Evolutionary conservation across 2,329 filamentous ascomycete genomes (phyloP).

Genomic region (Cercospora brassicicola): DNA sequence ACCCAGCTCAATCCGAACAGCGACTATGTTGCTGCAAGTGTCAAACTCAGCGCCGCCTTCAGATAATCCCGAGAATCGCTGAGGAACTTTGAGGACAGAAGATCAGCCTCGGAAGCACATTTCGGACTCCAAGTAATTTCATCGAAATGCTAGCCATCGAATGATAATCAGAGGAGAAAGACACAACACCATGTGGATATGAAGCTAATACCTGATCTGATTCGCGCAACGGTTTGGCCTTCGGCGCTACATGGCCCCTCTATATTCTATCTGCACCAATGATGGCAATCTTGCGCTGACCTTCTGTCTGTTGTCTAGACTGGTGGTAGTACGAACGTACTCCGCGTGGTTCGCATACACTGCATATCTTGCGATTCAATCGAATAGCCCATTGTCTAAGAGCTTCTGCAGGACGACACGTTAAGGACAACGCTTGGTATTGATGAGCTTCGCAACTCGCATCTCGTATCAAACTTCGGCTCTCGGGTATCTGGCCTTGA

Average conservation of each 20-base stretch:
- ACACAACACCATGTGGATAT: background rate
- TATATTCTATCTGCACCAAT: background rate
- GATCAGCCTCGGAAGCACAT: background rate
- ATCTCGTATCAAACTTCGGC: background rate
- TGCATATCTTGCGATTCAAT: background rate
- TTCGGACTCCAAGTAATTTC: background rate
- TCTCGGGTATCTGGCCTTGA: background rate
- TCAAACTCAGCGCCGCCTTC: background rate
- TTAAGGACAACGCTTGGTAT: background rate
- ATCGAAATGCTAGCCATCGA: background rate
- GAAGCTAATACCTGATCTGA: background rate
- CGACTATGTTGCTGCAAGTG: background rate
- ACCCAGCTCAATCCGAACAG: background rate
- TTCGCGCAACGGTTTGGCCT: no score
- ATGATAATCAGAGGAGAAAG: background rate
- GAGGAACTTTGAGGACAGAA: background rate
- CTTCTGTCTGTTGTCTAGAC: background rate
- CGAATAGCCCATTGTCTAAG: background rate
- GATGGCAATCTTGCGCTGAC: background rate
- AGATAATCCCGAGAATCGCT: background rate
- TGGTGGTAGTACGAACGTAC: background rate
- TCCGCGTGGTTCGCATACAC: background rate
- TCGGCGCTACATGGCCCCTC: background rate
- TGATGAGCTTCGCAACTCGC: background rate
- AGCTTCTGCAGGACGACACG: background rate